Evolutionary conservation across 441 rosid species (phyloP).

Genomic region (Heliophila coronopifolia): DNA sequence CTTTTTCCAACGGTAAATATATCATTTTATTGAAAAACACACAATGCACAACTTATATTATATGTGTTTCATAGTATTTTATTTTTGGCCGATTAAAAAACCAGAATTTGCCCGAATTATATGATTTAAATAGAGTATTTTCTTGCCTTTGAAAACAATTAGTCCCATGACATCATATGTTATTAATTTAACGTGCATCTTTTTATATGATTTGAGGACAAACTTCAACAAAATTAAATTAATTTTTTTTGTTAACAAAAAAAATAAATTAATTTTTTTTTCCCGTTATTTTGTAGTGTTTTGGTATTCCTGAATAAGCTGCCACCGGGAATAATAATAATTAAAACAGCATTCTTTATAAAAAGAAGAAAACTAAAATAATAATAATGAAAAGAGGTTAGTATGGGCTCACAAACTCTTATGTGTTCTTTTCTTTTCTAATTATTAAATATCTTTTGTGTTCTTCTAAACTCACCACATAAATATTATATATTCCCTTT

Average conservation of each 20-base stretch:
- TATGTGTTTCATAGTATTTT: conserved; percentile 1
- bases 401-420: conserved; percentile 53
- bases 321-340: conserved; percentile 8
- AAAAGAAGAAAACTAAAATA: not conserved
- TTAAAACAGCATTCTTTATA: not conserved
- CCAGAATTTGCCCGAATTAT: too few species aligned
- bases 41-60: too few species aligned
- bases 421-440: conserved; percentile 42
- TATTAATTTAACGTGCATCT: conserved; percentile 12
- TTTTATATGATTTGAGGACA: not conserved
- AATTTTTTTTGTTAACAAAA: too few species aligned
- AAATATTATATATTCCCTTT: conserved; percentile 20
- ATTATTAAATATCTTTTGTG: conserved; percentile 53
- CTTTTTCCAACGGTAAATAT: too few species aligned
- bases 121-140: too few species aligned
- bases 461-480: conserved; percentile 53
- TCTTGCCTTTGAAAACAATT: not conserved
- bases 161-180: conserved; percentile 1
- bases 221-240: not conserved
- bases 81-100: too few species aligned
- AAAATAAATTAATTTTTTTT: not conserved
- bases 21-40: too few species aligned
- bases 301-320: conserved; percentile 12
- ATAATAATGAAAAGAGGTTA: conserved; percentile 38
- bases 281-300: not conserved